Evolutionary conservation across 768 basidiomycete species (phyloP), one percentile per base, ranked within the genome.

Genomic region (Leucosporidium creatinivorum): DNA sequence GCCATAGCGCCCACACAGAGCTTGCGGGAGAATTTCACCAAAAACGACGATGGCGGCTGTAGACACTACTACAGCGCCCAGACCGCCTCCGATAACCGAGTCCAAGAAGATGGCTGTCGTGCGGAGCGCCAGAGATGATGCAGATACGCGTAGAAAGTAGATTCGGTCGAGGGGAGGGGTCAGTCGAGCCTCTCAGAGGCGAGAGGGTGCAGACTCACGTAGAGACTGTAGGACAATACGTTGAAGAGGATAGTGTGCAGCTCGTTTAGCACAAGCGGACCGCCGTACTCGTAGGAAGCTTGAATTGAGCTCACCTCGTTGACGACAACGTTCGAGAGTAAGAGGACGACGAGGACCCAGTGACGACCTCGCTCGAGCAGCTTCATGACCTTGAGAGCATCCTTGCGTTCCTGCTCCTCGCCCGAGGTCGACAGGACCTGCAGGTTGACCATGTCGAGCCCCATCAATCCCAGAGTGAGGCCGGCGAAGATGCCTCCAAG

Each of bases 401-500:
- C 72, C 57, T 73, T 75, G 9, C 69, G 65, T 58, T 76, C 76
- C 25, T 67, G 30, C 10, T 72, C 72, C 18, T 64, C 62, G 19
- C 74, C 74, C 5, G 69, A 72, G 3, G 64, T 67, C 28, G 68
- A 64, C 21, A 76, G 49, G 1, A 76, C 75, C 68, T 67, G 66
- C n/a, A 65, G 26, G 44, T 73, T 70, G 58, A 67, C 69, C 39
- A 66, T 49, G 63, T 68, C 65, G 21, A 73, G 48, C 15, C 63
- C 68, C 72, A 73, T 69, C 48, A 73, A 28, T 0, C 68, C 72
- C 9, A 73, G 61, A 6, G 72, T 73, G 44, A 73, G 59, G 1
- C 93, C 93, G 18, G 93, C 90, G 76, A 98, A 96, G 7, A 93
- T 87, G 61, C 93, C 93, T 3, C 93, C 93, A 0, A 85, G 80